Conservation (phyloP, 176 grass and related monocot species). For the Musa beccarii region DNA sequence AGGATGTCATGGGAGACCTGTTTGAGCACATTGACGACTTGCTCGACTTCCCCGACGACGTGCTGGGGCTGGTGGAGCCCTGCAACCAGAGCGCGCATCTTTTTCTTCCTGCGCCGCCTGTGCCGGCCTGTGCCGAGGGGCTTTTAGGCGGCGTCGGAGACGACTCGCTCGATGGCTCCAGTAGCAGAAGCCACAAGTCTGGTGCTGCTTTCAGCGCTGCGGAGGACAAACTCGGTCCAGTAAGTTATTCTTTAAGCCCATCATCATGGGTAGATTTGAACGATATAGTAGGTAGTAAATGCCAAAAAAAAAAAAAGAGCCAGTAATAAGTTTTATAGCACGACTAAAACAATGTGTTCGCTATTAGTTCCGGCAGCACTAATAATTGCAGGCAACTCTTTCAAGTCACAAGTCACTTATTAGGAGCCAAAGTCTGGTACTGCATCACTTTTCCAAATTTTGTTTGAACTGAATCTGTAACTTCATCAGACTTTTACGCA, state of each 20-base stretch:
- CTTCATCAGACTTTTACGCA: background rate
- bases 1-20: constrained; percentile 36
- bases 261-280: background rate
- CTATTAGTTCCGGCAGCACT: background rate
- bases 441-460: background rate
- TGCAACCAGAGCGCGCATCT: constrained; percentile 16
- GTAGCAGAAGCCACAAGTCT: background rate
- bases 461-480: background rate
- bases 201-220: background rate
- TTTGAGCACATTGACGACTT: constrained; percentile 98
- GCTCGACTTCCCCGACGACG: constrained; percentile 80
- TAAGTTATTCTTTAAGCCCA: constrained; percentile 28
- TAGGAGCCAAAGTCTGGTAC: background rate
- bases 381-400: background rate
- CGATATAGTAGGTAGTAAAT: background rate
- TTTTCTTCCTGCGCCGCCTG: constrained; percentile 1
- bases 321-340: background rate
- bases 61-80: constrained; percentile 48
- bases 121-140: background rate
- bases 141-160: constrained; percentile 7
- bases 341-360: background rate
- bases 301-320: background rate
- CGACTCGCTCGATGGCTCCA: constrained; percentile 17
- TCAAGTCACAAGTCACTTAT: background rate
- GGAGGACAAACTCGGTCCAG: constrained; percentile 37